phyloP scores from a whole-genome alignment of 1,284 basidiomycete genomes.

The Sporisorium graminicola region DNA sequence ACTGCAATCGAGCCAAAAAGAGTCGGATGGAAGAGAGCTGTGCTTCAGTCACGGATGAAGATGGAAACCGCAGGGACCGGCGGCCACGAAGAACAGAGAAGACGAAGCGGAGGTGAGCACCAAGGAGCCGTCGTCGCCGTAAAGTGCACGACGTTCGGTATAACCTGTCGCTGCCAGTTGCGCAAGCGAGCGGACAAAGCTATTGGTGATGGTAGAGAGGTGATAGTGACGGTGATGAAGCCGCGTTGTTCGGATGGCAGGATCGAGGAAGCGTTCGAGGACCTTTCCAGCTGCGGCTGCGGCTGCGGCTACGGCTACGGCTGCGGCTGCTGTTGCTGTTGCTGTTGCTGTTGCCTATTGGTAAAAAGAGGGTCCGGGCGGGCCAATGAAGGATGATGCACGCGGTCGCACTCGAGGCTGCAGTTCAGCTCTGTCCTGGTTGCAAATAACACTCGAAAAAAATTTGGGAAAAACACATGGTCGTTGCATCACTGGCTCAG shows the following conservation, averaged over 20 bases:
- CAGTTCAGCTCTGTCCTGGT: background rate
- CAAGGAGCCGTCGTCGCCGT: slow-evolving; percentile 13
- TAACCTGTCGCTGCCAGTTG: slow-evolving; percentile 29
- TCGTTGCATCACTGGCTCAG: slow-evolving; percentile 1
- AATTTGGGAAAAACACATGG: background rate
- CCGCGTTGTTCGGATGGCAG: no score
- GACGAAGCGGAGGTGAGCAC: background rate
- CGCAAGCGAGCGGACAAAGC: slow-evolving; percentile 24
- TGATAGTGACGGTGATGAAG: background rate
- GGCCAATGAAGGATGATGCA: slow-evolving; percentile 1
- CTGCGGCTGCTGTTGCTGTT: background rate
- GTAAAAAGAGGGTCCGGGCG: slow-evolving; percentile 22
- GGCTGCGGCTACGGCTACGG: no score
- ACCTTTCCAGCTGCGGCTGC: background rate
- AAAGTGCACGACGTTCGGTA: slow-evolving; percentile 2
- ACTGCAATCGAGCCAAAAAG: background rate
- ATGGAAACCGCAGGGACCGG: background rate
- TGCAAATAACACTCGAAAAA: background rate
- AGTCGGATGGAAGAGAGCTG: background rate
- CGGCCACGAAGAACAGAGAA: background rate
- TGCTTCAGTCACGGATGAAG: background rate
- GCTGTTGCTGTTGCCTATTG: background rate
- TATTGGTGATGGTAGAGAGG: slow-evolving; percentile 22
- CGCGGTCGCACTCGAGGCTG: background rate
- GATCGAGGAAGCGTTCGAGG: background rate